Conservation (phyloP, 345 rosid genomes). For the Arabidopsis arenosa region DNA sequence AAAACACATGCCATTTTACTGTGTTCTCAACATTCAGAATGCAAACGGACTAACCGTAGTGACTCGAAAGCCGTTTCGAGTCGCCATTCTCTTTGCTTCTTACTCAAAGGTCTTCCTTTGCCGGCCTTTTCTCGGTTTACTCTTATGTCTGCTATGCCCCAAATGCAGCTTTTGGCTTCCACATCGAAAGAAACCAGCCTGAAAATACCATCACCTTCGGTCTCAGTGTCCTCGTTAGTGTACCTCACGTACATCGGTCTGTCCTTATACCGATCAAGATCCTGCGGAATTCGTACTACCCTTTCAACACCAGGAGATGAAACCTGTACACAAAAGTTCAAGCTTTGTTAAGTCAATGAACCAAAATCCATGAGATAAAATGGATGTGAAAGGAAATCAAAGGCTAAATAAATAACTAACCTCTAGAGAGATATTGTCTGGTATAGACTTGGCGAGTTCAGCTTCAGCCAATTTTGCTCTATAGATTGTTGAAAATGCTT, state of each 20-base stretch:
- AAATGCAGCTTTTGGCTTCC: slow-evolving; percentile 62
- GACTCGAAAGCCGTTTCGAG: slow-evolving; percentile 67
- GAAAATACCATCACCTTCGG: slow-evolving; percentile 70
- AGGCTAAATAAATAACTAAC: slow-evolving; percentile 42
- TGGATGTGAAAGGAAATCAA: neutral
- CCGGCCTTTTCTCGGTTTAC: slow-evolving; percentile 83
- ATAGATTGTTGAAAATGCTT: slow-evolving; percentile 70
- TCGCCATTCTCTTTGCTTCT: slow-evolving; percentile 88
- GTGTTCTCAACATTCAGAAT: slow-evolving; percentile 53
- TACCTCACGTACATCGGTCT: slow-evolving; percentile 74
- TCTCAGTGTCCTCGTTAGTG: slow-evolving; percentile 37
- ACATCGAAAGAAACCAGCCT: slow-evolving; percentile 69
- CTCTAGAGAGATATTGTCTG: slow-evolving; percentile 71
- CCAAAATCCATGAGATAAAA: neutral
- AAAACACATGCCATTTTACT: neutral
- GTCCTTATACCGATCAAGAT: slow-evolving; percentile 81
- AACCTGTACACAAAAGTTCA: slow-evolving; percentile 54
- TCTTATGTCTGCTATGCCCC: slow-evolving; percentile 88
- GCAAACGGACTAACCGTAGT: slow-evolving; percentile 62
- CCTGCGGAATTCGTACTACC: slow-evolving; percentile 76
- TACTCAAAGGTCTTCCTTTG: slow-evolving; percentile 89
- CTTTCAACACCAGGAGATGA: slow-evolving; percentile 94
- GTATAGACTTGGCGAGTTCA: slow-evolving; percentile 66
- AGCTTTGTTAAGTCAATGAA: slow-evolving; percentile 15
- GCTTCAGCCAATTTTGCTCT: slow-evolving; percentile 72